phyloP scores from a whole-genome alignment of 805 yeast genomes.

The Kurtzmaniella cleridarum region DNA sequence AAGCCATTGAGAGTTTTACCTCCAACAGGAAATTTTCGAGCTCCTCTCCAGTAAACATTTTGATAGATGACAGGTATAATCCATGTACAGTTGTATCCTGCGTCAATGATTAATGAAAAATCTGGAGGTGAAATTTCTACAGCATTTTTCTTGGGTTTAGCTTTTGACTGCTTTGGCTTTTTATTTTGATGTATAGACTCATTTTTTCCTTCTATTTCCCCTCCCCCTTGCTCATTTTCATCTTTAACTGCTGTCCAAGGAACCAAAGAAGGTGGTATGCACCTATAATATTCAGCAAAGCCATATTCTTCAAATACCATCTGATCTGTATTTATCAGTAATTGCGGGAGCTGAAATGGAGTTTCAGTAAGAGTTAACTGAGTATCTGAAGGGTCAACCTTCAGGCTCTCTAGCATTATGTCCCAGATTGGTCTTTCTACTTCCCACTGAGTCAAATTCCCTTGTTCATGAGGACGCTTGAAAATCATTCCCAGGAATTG shows the following conservation, averaged over 20 bases:
- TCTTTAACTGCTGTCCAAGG: constrained; percentile 13
- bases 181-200: not conserved
- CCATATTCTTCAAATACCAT: constrained; percentile 92
- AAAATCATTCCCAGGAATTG: constrained; percentile 71
- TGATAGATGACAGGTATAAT: constrained; percentile 81
- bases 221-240: no score
- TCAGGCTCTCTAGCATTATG: constrained; percentile 44
- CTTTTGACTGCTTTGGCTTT: not conserved
- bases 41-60: constrained; percentile 68
- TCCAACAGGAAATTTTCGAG: constrained; percentile 75
- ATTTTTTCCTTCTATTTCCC: constrained; percentile 3
- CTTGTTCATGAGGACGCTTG: constrained; percentile 76
- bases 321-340: constrained; percentile 83
- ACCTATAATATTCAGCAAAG: constrained; percentile 62
- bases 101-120: constrained; percentile 76
- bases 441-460: constrained; percentile 84
- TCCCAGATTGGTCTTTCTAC: constrained; percentile 90
- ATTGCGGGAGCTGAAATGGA: constrained; percentile 74
- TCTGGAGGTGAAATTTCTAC: constrained; percentile 26
- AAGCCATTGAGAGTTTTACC: constrained; percentile 82
- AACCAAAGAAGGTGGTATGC: constrained; percentile 50
- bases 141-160: constrained; percentile 9
- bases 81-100: constrained; percentile 86
- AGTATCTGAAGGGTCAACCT: constrained; percentile 19
- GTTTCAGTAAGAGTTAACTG: constrained; percentile 73